Conservation (phyloP, 83 land plant genomes). For the Isoetes engelmannii region DNA sequence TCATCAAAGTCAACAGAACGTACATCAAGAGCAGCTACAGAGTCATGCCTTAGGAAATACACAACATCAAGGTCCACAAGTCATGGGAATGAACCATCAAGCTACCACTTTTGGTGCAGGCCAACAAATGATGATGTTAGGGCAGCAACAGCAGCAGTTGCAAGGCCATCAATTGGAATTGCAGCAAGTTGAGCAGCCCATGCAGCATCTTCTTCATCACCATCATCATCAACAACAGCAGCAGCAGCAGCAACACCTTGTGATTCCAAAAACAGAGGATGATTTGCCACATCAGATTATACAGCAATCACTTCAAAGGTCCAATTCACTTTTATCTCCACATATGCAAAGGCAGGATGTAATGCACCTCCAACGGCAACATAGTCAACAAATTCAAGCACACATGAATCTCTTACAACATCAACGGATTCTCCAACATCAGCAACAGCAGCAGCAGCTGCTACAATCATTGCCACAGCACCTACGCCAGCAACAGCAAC, state of each 20-base stretch:
- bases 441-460: slow-evolving; percentile 47
- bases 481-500: slow-evolving; percentile 41
- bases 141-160: slow-evolving; percentile 45
- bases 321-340: slow-evolving; percentile 14
- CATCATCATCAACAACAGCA: slow-evolving; percentile 21
- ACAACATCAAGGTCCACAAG: too few species aligned
- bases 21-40: slow-evolving; percentile 15
- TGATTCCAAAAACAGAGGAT: slow-evolving; percentile 28
- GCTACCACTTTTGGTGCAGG: too few species aligned
- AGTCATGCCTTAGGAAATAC: too few species aligned
- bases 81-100: too few species aligned
- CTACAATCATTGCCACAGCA: slow-evolving; percentile 41
- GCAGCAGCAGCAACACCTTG: slow-evolving; percentile 23
- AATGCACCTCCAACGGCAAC: slow-evolving; percentile 58
- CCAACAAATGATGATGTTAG: slow-evolving; percentile 7
- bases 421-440: slow-evolving; percentile 51
- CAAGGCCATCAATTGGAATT: slow-evolving; percentile 20
- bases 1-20: neutral
- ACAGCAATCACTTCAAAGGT: slow-evolving; percentile 7
- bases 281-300: slow-evolving; percentile 24
- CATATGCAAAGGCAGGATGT: slow-evolving; percentile 32
- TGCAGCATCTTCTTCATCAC: slow-evolving; percentile 12
- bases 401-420: slow-evolving; percentile 48
- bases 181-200: slow-evolving; percentile 14
- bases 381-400: slow-evolving; percentile 51